phyloP scores from a whole-genome alignment of 768 basidiomycete genomes.

The Boletus rubescentipes region DNA sequence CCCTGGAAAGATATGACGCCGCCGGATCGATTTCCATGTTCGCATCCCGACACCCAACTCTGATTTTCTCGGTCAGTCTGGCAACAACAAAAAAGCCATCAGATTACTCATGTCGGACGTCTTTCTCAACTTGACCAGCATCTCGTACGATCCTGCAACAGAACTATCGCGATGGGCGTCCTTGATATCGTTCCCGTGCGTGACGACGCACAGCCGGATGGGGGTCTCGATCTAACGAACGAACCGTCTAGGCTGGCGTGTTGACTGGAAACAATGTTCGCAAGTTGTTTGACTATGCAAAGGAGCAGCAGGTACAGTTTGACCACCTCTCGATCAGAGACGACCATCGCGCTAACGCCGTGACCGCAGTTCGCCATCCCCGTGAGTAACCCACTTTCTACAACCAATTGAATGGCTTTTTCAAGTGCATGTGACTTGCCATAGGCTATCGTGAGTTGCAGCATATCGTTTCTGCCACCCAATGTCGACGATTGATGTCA shows the following conservation, averaged over 20 bases:
- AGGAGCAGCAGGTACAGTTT: slow-evolving; percentile 69
- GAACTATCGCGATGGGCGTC: slow-evolving; percentile 57
- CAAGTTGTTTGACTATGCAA: slow-evolving; percentile 94
- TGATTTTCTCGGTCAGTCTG: slow-evolving; percentile 13
- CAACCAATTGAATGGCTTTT: background rate
- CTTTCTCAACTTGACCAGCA: slow-evolving; percentile 3
- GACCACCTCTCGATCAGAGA: background rate
- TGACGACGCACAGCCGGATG: slow-evolving; percentile 7
- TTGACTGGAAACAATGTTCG: slow-evolving; percentile 93
- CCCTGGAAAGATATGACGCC: background rate
- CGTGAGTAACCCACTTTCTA: slow-evolving; percentile 46
- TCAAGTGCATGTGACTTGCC: background rate
- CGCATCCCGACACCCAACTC: background rate
- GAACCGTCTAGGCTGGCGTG: slow-evolving; percentile 72
- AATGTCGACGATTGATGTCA: background rate
- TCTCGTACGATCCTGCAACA: slow-evolving; percentile 7
- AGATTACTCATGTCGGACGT: background rate
- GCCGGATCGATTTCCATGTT: background rate
- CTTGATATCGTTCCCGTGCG: slow-evolving; percentile 84
- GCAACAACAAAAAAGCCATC: slow-evolving; percentile 2
- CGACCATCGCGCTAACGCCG: background rate
- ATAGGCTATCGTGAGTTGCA: slow-evolving; percentile 73
- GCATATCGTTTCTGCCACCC: background rate
- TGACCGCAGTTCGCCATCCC: slow-evolving; percentile 73
- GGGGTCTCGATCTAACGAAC: slow-evolving; percentile 2